phyloP scores from a whole-genome alignment of 2,329 filamentous ascomycete species.

The Blastomyces emzantsi region DNA sequence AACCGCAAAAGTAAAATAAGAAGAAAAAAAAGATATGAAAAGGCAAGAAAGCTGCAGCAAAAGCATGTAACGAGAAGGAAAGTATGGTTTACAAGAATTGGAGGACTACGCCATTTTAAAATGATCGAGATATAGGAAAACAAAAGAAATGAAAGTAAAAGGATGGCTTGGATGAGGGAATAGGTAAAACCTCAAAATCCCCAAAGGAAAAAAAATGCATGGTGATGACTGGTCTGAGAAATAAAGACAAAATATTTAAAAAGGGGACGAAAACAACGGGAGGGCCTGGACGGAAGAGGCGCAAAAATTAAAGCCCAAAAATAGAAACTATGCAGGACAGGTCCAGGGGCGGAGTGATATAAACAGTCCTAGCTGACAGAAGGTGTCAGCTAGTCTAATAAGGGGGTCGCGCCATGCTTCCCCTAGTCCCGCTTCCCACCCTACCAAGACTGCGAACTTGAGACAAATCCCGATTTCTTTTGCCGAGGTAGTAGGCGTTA shows the following conservation, averaged over 20 bases:
- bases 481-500: neutral
- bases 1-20: neutral
- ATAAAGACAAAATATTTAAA: neutral
- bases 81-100: conserved; percentile 2
- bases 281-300: neutral
- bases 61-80: neutral
- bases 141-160: neutral
- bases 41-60: neutral
- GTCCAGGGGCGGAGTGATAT: neutral
- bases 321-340: neutral
- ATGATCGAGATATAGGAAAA: neutral
- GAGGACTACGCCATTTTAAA: neutral
- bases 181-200: neutral
- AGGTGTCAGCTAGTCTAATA: conserved; percentile 14
- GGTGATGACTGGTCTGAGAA: neutral
- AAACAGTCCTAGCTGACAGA: neutral
- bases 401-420: conserved; percentile 20
- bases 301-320: neutral
- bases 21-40: neutral
- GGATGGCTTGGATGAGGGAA: neutral
- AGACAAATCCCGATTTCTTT: neutral
- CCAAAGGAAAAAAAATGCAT: neutral
- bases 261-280: neutral
- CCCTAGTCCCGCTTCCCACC: conserved; percentile 9
- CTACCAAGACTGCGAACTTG: conserved; percentile 1